Conservation (phyloP, 2,329 filamentous ascomycete species). For the Colletotrichum cuscutae region DNA sequence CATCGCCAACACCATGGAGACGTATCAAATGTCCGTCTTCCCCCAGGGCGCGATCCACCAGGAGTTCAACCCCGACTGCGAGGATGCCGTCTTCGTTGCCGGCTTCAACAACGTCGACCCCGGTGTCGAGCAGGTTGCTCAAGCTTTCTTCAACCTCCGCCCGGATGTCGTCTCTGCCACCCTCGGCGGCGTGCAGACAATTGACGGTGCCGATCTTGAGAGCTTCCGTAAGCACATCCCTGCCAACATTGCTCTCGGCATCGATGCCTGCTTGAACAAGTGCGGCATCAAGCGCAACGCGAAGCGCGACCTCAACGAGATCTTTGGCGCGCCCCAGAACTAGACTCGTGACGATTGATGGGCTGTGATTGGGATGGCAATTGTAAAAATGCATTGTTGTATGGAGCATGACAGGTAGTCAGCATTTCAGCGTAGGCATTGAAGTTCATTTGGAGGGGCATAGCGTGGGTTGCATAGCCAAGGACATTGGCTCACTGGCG, state of each 20-base stretch:
- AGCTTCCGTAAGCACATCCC: constrained; percentile 54
- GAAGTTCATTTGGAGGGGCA: neutral
- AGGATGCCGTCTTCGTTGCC: constrained; percentile 58
- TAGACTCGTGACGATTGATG: neutral
- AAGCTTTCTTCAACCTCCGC: constrained; percentile 57
- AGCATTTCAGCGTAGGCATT: neutral
- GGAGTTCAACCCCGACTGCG: constrained; percentile 63
- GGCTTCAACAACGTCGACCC: constrained; percentile 58
- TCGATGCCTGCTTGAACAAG: constrained; percentile 60
- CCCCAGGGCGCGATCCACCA: constrained; percentile 61
- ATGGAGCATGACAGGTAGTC: neutral
- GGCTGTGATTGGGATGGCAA: neutral
- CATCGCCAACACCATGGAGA: constrained; percentile 47
- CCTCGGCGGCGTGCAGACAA: constrained; percentile 47
- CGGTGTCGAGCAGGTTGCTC: constrained; percentile 56
- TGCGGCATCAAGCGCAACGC: constrained; percentile 54
- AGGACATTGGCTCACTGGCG: neutral
- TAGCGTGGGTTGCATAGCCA: neutral
- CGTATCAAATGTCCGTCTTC: constrained; percentile 59
- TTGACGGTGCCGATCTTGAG: constrained; percentile 53
- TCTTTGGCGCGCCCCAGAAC: constrained; percentile 20
- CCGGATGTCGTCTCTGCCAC: constrained; percentile 52
- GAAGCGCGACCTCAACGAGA: constrained; percentile 42
- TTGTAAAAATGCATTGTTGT: neutral
- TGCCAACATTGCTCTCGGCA: constrained; percentile 59